Evolutionary conservation across 768 basidiomycete genomes (phyloP), one percentile per base, ranked within the genome.

Genomic region (Galerina sulciceps): DNA sequence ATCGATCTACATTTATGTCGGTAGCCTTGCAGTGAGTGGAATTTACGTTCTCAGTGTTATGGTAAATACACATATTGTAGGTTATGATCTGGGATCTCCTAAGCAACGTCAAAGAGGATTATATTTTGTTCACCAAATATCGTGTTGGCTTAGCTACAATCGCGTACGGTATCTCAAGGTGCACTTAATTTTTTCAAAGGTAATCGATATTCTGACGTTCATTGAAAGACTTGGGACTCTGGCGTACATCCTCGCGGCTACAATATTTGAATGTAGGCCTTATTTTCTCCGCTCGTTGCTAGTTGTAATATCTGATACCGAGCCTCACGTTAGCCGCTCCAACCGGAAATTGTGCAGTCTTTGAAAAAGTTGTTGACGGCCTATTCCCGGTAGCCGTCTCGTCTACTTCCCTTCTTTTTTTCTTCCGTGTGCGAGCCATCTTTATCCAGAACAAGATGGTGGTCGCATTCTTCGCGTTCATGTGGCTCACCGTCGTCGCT

Each of bases 61-160:
- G 20, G 17, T 22, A 17, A 35, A 44, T 53, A 41, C 43, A 22
- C 35, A 36, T 10, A 20, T 20, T 22, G 13, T 35, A 71, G 69
- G 61, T 62, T 3, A 48, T 67, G 17, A 51, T 70, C 14, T 74
- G 72, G 73, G 72, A 74, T 41, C 53, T 73, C 42, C 52, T 71
- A 26, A 36, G 60, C 46, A 68, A 73, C 49, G 22, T 71, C 2
- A 15, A 43, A 5, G 53, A 56, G 10, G 69, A 73, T 40, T 70
- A 62, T 43, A 47, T 54, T 23, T 55, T 73, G 4, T 55, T 73
- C 1, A 60, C 60, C 46, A 52, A 58, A 43, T 53, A 59, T 44
- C 54, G 53, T 18, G 54, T 71, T 41, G 47, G 53, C n/a, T 10
- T 63, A 37, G 62, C 67, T 2, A 69, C 65, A 5, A 42, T 67